Evolutionary conservation across 176 grass and related monocot genomes (phyloP).

Genomic region (Urochloa ruziziensis): DNA sequence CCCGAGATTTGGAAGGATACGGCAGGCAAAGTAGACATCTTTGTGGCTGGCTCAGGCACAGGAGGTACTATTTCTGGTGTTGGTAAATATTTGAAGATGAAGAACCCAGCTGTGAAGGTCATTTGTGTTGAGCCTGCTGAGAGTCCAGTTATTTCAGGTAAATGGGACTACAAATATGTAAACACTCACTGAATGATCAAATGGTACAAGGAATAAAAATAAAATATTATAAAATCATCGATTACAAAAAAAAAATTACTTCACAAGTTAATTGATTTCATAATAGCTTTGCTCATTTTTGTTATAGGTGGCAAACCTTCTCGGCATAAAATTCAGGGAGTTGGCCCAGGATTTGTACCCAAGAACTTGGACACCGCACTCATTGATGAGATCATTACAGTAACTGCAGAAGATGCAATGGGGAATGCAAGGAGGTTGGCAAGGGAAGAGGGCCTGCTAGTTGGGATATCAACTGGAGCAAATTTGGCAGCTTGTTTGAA

Average conservation of each 20-base stretch:
- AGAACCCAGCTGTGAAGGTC: conserved; percentile 68
- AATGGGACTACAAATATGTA: no score
- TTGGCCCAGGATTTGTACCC: conserved; percentile 57
- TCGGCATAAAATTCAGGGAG: conserved; percentile 66
- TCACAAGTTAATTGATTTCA: no score
- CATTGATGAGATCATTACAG: conserved; percentile 54
- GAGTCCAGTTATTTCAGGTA: conserved; percentile 73
- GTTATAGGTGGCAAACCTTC: conserved; percentile 48
- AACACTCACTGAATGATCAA: no score
- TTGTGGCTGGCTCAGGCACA: conserved; percentile 46
- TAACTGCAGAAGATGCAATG: conserved; percentile 55
- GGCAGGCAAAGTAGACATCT: conserved; percentile 64
- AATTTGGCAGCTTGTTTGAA: conserved; percentile 72
- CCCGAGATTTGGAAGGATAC: conserved; percentile 90
- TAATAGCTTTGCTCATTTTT: no score
- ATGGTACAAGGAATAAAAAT: no score
- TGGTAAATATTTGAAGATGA: conserved; percentile 71
- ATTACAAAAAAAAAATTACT: background rate
- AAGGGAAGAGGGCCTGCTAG: conserved; percentile 63
- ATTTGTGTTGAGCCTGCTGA: conserved; percentile 80
- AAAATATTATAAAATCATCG: background rate
- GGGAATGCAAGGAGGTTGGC: conserved; percentile 52
- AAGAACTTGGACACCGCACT: conserved; percentile 48
- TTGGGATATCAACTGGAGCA: conserved; percentile 73
- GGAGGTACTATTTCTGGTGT: conserved; percentile 69